Conservation (phyloP, 768 basidiomycete genomes). For the Podaxis sp. region DNA sequence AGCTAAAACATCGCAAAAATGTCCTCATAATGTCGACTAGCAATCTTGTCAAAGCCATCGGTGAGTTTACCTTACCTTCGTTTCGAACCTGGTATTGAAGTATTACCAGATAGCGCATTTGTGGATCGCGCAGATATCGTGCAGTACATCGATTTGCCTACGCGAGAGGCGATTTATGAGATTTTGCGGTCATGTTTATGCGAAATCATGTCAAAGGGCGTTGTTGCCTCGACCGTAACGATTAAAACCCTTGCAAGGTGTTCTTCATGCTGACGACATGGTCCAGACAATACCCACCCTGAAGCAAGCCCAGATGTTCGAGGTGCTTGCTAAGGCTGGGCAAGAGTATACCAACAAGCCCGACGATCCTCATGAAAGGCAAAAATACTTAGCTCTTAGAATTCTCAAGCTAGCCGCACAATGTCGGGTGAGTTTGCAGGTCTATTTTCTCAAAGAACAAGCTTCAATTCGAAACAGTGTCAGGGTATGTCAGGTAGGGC, state of each 20-base stretch:
- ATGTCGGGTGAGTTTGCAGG: conserved; percentile 66
- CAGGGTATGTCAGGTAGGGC: conserved; percentile 92
- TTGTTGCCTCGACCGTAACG: conserved; percentile 65
- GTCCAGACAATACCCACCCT: conserved; percentile 59
- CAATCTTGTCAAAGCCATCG: conserved; percentile 92
- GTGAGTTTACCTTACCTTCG: conserved; percentile 34
- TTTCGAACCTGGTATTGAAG: neutral
- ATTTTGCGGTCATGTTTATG: conserved; percentile 80
- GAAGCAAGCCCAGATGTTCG: conserved; percentile 58
- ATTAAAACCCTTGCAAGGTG: neutral
- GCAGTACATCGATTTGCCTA: conserved; percentile 90
- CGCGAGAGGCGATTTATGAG: conserved; percentile 89
- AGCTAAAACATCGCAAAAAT: conserved; percentile 89
- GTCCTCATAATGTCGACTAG: conserved; percentile 96
- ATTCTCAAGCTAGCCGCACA: conserved; percentile 68
- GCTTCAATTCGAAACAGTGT: conserved; percentile 32
- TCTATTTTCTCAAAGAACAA: neutral
- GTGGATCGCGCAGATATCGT: conserved; percentile 97
- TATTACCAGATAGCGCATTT: conserved; percentile 80
- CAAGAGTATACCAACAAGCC: conserved; percentile 10
- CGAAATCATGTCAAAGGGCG: conserved; percentile 74
- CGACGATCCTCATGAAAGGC: conserved; percentile 41
- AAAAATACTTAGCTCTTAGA: conserved; percentile 52
- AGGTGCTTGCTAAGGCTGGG: conserved; percentile 36
- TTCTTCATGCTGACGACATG: conserved; percentile 7